Evolutionary conservation across 495 filamentous ascomycete genomes (phyloP).

Genomic region (Penicillium tannophilum): DNA sequence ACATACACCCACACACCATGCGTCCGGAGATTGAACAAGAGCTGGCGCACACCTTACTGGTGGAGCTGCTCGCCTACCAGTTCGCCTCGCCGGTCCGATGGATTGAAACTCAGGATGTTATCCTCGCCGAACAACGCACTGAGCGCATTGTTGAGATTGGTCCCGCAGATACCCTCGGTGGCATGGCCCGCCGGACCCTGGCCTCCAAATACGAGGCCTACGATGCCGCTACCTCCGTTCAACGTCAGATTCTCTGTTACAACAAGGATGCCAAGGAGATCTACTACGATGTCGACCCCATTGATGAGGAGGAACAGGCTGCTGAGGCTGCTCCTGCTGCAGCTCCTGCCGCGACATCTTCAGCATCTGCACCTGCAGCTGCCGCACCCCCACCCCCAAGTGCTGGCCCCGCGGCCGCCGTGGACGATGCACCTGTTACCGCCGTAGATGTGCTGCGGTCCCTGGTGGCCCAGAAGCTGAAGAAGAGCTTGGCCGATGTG

Average conservation of each 20-base stretch:
- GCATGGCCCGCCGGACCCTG: slow-evolving; percentile 95
- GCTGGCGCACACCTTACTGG: slow-evolving; percentile 93
- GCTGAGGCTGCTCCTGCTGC: slow-evolving; percentile 54
- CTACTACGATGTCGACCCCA: slow-evolving; percentile 97
- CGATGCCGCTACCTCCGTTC: slow-evolving; percentile 92
- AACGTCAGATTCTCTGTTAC: slow-evolving; percentile 97
- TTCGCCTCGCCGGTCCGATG: slow-evolving; percentile 98
- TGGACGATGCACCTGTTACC: slow-evolving; percentile 82
- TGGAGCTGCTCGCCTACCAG: slow-evolving; percentile 98
- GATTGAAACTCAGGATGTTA: slow-evolving; percentile 99
- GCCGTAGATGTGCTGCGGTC: slow-evolving; percentile 88
- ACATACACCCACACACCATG: slow-evolving; percentile 61
- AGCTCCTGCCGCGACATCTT: slow-evolving; percentile 25
- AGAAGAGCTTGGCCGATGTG: slow-evolving; percentile 87
- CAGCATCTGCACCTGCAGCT: slow-evolving; percentile 48
- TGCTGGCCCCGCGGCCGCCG: slow-evolving; percentile 84
- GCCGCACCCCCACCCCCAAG: slow-evolving; percentile 64
- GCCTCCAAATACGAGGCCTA: slow-evolving; percentile 99
- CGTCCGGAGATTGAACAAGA: slow-evolving; percentile 98
- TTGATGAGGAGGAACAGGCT: slow-evolving; percentile 84
- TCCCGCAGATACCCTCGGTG: slow-evolving; percentile 95
- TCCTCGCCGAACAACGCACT: slow-evolving; percentile 91
- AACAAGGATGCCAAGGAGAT: slow-evolving; percentile 99
- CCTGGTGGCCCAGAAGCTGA: slow-evolving; percentile 96
- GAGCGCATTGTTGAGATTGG: slow-evolving; percentile 98